Conservation (phyloP, 148 eudicot genomes). For the Beta vulgaris region DNA sequence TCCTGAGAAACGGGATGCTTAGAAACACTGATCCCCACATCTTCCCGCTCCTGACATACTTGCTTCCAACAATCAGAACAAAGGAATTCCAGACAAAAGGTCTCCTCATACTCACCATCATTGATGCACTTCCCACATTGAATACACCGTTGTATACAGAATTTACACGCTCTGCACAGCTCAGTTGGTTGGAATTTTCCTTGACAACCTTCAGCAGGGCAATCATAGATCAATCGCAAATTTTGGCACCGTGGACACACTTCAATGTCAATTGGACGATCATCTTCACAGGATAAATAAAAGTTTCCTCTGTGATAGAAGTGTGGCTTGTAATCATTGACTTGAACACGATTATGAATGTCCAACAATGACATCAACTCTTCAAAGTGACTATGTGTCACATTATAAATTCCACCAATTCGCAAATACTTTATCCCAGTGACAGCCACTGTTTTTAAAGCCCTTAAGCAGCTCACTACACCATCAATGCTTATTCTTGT, state of each 20-base stretch:
- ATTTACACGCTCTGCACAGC: slow-evolving; percentile 65
- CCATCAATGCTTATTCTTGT: slow-evolving; percentile 63
- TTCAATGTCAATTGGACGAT: slow-evolving; percentile 77
- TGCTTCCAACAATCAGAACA: slow-evolving; percentile 55
- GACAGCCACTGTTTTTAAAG: slow-evolving; percentile 38
- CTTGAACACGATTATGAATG: slow-evolving; percentile 12
- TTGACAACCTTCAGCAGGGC: slow-evolving; percentile 64
- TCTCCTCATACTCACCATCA: slow-evolving; percentile 62
- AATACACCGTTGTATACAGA: slow-evolving; percentile 69
- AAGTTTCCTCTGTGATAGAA: slow-evolving; percentile 44
- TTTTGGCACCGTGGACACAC: slow-evolving; percentile 73
- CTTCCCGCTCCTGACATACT: slow-evolving; percentile 31
- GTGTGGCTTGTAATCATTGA: slow-evolving; percentile 39
- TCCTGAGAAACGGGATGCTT: slow-evolving; percentile 5
- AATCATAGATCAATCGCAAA: slow-evolving; percentile 68
- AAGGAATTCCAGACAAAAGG: slow-evolving; percentile 49
- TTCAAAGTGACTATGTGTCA: slow-evolving; percentile 56
- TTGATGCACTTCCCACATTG: slow-evolving; percentile 73
- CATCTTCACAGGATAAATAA: slow-evolving; percentile 54
- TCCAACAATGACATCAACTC: slow-evolving; percentile 58
- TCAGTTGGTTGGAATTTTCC: slow-evolving; percentile 34
- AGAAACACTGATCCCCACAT: slow-evolving; percentile 20
- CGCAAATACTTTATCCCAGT: slow-evolving; percentile 64
- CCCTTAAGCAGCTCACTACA: slow-evolving; percentile 48
- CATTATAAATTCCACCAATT: slow-evolving; percentile 57